Evolutionary conservation across 202 grass and related monocot genomes (phyloP), one percentile per base, ranked within the genome.

Genomic region (Dendrocalamus latiflorus): DNA sequence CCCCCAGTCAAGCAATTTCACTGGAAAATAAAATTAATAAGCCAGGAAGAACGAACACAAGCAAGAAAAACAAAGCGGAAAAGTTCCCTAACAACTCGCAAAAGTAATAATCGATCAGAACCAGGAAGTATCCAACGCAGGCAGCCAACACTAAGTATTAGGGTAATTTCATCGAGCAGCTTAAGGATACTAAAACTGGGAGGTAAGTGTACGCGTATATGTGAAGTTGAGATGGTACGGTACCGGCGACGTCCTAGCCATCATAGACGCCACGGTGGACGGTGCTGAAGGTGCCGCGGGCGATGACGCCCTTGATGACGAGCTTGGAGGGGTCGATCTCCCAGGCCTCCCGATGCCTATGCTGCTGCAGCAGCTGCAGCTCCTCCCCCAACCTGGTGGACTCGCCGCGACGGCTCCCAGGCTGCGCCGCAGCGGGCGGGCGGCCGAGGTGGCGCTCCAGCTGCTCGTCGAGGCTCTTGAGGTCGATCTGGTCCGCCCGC

Each of bases 401-500:
- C 38, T 81, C 87, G 63, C 81, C 69, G 20, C 77, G 78, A 41
- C 73, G 72, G 88, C 78, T 86, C 42, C 83, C 73, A 1, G 62
- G 17, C 75, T 63, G 45, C 5, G 21, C 39, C 20, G 34, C 43
- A 71, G 63, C 65, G 18, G 15, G 4, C 54, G 86, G 78, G 74
- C 91, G 85, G 64, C 89, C 79, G 68, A 98, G 87, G 83, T 98
- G 93, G 93, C 93, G 91, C 87, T 95, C 95, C 50, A 98, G 81
- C 74, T 98, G 95, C 85, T 98, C 95, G 87, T 98, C 95, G 64
- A 98, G 77, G 90, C 91, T 98, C 89, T 95, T 98, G 72, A 98
- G 91, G 82, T 98, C 95, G 84, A 98, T 98, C 82, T 98, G 95
- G 57, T 98, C 95, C 45, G 95, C 95, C 81, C 95, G 77, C 69